Percentiles rank a stretch among this genome's conserved stretches.
Evolutionary conservation across 108 stramenopile genomes (phyloP).

Genomic region (Schizochytrium sp.): DNA sequence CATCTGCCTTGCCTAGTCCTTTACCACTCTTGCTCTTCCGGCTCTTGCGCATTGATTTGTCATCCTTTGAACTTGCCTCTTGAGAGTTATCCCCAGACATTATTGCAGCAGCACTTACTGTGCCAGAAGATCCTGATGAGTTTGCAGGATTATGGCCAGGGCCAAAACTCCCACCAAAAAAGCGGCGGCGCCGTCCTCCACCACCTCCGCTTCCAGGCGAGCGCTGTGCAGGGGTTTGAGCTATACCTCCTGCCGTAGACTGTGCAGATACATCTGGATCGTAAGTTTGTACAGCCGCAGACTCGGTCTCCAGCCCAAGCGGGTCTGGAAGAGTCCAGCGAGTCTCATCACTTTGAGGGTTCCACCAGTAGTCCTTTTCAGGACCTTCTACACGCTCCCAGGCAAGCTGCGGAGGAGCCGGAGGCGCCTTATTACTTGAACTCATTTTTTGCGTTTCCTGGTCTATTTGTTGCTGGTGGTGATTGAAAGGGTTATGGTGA

Average conservation of each 20-base stretch:
- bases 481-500: background rate
- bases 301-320: background rate
- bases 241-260: background rate
- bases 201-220: slow-evolving; percentile 18
- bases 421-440: background rate
- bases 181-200: background rate
- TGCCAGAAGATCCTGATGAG: background rate
- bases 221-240: background rate
- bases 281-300: background rate
- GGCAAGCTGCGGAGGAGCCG: background rate
- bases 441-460: background rate
- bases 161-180: slow-evolving; percentile 22
- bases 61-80: background rate
- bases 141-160: background rate
- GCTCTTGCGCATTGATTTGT: background rate
- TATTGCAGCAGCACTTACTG: background rate
- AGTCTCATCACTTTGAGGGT: slow-evolving; percentile 53
- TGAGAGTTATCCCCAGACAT: background rate
- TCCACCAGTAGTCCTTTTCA: slow-evolving; percentile 43
- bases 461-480: background rate
- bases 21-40: background rate
- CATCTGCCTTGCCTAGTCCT: background rate
- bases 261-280: background rate
- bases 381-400: slow-evolving; percentile 37
- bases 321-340: slow-evolving; percentile 53